Percentiles rank a stretch among this genome's conserved stretches.
These are phyloP conservation scores for Fusarium anguioides DNA, from an alignment of 2,329 filamentous ascomycete genomes.

Conservation along the genomic window DNA sequence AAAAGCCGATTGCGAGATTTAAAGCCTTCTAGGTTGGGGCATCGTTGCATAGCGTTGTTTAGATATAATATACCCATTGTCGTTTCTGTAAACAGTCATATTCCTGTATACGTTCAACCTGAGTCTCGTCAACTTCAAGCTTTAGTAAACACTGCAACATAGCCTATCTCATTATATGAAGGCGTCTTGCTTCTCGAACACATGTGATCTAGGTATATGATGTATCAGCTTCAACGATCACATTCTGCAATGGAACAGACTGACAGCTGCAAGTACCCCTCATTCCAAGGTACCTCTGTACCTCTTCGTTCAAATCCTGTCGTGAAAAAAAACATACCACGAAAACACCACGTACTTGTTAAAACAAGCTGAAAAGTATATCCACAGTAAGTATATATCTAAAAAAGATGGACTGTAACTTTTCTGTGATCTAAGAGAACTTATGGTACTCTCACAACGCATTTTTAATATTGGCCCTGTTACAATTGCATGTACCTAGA, in stretches of 20 bases:
- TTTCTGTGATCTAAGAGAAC: rapidly evolving
- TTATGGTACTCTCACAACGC: no score
- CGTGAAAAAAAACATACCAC: background rate
- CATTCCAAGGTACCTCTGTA: background rate
- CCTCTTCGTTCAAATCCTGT: background rate
- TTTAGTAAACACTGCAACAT: background rate
- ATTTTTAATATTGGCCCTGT: no score
- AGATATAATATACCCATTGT: conserved; percentile 6
- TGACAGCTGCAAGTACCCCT: background rate
- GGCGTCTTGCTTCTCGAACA: background rate
- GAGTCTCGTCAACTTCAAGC: background rate
- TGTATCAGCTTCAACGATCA: background rate
- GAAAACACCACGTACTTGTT: no score
- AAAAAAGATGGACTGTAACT: rapidly evolving
- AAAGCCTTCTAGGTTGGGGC: background rate
- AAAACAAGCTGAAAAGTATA: rapidly evolving
- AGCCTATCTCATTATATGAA: background rate
- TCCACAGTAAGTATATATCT: rapidly evolving
- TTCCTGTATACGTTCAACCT: background rate
- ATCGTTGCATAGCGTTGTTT: conserved; percentile 1
- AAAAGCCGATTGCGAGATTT: background rate
- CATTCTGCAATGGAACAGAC: conserved; percentile 3
- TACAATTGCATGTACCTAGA: background rate
- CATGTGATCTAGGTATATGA: background rate
- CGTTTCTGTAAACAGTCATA: background rate